A percentile compares a stretch with the other conserved stretches of the same genome.
Conservation (phyloP, 176 grass and related monocot genomes). For the Saccharum officinarum region DNA sequence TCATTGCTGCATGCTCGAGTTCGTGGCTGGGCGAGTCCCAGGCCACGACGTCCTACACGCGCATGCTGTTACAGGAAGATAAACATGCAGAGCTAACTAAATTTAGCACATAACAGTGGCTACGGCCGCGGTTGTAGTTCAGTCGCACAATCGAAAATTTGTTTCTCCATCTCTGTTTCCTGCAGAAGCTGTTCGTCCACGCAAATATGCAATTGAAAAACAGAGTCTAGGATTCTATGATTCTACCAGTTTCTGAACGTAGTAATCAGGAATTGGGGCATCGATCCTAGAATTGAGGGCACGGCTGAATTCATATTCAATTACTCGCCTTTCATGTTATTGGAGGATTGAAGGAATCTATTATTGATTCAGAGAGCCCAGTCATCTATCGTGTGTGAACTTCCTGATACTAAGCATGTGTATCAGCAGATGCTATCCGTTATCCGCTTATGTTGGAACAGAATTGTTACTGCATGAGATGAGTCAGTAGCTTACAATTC, state of each 20-base stretch:
- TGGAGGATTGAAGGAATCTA: background rate
- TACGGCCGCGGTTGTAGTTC: background rate
- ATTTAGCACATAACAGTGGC: too few species aligned
- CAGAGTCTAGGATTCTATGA: background rate
- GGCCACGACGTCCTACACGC: too few species aligned
- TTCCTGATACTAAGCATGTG: background rate
- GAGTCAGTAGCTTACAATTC: background rate
- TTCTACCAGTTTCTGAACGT: background rate
- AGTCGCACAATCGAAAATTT: background rate
- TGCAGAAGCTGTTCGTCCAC: background rate
- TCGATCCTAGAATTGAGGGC: background rate
- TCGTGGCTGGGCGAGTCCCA: too few species aligned
- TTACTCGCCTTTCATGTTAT: background rate
- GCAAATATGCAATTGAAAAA: background rate
- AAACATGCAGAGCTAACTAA: too few species aligned
- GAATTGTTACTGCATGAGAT: background rate
- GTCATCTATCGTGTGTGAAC: background rate
- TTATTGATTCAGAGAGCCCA: slow-evolving; percentile 1
- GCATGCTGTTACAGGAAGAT: too few species aligned
- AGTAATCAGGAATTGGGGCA: background rate
- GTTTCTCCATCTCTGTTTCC: background rate
- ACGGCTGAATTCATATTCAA: background rate
- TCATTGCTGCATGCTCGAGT: too few species aligned
- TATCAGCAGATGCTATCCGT: background rate
- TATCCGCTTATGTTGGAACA: background rate